Evolutionary conservation across 2,329 filamentous ascomycete species (phyloP).

Genomic region (Colletotrichum sp.): DNA sequence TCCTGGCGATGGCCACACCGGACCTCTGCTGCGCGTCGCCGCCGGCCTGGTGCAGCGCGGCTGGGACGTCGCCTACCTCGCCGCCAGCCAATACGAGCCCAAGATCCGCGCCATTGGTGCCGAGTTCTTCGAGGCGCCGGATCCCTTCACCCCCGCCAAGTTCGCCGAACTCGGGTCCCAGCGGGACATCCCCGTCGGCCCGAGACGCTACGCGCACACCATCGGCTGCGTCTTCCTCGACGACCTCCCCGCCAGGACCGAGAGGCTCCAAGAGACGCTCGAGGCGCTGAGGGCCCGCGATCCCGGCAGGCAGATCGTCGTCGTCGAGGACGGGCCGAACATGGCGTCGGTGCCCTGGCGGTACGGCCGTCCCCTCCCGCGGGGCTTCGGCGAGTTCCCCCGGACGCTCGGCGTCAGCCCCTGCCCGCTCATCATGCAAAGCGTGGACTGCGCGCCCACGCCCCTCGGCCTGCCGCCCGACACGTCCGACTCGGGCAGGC

Average conservation of each 20-base stretch:
- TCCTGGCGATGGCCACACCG: background rate
- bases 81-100: background rate
- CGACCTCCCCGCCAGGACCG: background rate
- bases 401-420: background rate
- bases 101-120: background rate
- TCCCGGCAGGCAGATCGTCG: background rate
- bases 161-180: background rate
- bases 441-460: background rate
- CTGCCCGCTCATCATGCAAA: background rate
- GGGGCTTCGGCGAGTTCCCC: background rate
- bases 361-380: background rate
- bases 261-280: background rate
- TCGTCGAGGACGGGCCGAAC: background rate
- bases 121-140: background rate
- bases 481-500: background rate
- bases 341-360: background rate
- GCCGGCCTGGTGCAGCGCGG: background rate
- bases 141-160: background rate
- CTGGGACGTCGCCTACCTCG: background rate
- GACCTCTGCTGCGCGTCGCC: background rate
- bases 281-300: background rate
- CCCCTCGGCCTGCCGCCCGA: background rate
- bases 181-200: background rate
- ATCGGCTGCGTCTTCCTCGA: background rate
- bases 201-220: background rate